These are phyloP conservation scores for Ligustrum vulgare DNA, from an alignment of 257 asterid genomes.

Conservation along the genomic window DNA sequence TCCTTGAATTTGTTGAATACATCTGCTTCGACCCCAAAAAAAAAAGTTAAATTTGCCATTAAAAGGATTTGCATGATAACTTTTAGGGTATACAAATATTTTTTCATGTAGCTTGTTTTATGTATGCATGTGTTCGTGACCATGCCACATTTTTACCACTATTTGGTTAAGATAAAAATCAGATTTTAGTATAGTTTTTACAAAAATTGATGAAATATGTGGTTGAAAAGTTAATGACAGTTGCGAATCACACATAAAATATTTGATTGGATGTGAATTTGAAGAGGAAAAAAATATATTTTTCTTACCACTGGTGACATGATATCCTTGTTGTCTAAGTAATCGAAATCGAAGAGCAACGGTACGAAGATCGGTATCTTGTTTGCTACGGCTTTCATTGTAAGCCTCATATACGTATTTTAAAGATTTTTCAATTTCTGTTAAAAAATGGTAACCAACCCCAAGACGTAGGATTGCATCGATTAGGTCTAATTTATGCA, in stretches of 20 bases:
- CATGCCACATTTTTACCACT: no score
- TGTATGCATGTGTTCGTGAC: no score
- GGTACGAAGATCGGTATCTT: background rate
- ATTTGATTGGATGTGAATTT: no score
- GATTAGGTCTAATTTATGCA: background rate
- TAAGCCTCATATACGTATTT: background rate
- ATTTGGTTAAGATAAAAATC: no score
- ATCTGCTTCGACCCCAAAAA: background rate
- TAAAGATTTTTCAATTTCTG: background rate
- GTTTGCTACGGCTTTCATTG: background rate
- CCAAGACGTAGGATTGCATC: conserved; percentile 21
- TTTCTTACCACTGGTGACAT: background rate
- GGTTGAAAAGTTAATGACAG: no score
- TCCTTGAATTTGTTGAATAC: conserved; percentile 3
- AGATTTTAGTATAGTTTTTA: no score
- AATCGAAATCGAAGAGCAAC: background rate
- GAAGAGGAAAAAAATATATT: no score
- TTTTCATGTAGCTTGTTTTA: no score
- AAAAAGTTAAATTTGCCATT: background rate
- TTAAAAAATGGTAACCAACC: conserved; percentile 14
- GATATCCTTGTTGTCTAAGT: conserved; percentile 6
- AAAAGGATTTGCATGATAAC: no score
- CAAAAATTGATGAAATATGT: no score
- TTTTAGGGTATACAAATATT: no score
- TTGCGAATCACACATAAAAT: no score